Conservation (phyloP, 371 early-diverging fungal genomes). For the Umbelopsis sp. region DNA sequence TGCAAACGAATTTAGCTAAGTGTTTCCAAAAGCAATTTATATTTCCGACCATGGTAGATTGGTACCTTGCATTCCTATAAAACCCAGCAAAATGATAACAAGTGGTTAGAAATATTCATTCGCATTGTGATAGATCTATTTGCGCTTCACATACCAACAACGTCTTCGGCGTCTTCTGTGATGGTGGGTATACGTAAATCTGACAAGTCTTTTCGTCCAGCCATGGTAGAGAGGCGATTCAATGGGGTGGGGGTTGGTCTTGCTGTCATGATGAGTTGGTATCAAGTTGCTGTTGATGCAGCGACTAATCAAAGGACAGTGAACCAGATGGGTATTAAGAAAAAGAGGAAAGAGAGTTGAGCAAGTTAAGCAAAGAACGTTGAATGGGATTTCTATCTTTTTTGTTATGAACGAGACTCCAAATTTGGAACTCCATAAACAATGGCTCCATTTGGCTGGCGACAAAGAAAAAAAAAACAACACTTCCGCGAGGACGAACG, state of each 20-base stretch:
- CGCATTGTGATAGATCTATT: not conserved
- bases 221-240: conserved; percentile 49
- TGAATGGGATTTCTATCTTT: conserved; percentile 1
- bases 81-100: not conserved
- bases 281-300: conserved; percentile 15
- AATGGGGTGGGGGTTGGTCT: conserved; percentile 49
- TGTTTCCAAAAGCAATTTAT: not conserved
- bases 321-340: not conserved
- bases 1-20: not conserved
- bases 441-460: conserved; percentile 11
- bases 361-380: conserved; percentile 8
- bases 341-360: conserved; percentile 13
- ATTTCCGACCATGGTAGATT: conserved; percentile 27
- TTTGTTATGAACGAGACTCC: conserved; percentile 18
- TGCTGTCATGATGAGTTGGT: conserved; percentile 28
- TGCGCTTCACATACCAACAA: conserved; percentile 36
- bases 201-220: conserved; percentile 44
- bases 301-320: conserved; percentile 1
- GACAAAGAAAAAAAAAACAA: conserved; percentile 8
- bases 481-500: not conserved
- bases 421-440: conserved; percentile 14
- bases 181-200: conserved; percentile 44
- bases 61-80: conserved; percentile 25
- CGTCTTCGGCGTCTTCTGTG: conserved; percentile 50
- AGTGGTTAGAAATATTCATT: not conserved